phyloP scores from a whole-genome alignment of 371 early-diverging fungal genomes.

The Conidiobolus incongruus region DNA sequence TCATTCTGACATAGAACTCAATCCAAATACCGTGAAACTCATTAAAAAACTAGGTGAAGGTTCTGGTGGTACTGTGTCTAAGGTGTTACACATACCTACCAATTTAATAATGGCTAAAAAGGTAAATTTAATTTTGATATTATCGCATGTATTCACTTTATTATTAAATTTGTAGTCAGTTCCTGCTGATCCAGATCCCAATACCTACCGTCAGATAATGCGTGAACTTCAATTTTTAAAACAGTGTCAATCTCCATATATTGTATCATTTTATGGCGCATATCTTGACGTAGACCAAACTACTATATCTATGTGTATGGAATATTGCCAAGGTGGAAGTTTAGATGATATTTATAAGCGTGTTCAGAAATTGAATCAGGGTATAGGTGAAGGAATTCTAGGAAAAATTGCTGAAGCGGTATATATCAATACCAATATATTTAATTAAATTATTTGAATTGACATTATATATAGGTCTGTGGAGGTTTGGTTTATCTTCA shows the following conservation, averaged over 20 bases:
- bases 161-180: slow-evolving; percentile 18
- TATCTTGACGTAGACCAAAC: slow-evolving; percentile 71
- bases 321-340: slow-evolving; percentile 69
- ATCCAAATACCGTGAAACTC: slow-evolving; percentile 29
- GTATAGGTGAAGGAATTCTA: slow-evolving; percentile 54
- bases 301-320: slow-evolving; percentile 85
- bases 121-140: slow-evolving; percentile 16
- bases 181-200: slow-evolving; percentile 37
- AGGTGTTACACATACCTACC: slow-evolving; percentile 55
- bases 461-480: slow-evolving; percentile 18
- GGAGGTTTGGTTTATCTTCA: slow-evolving; percentile 55
- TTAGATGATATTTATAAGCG: slow-evolving; percentile 57
- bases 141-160: background rate
- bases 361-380: slow-evolving; percentile 26
- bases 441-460: background rate
- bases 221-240: slow-evolving; percentile 77
- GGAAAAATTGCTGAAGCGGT: slow-evolving; percentile 60
- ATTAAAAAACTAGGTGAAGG: slow-evolving; percentile 71
- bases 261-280: slow-evolving; percentile 86
- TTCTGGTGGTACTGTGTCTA: slow-evolving; percentile 80
- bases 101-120: slow-evolving; percentile 85
- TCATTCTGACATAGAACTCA: slow-evolving; percentile 13
- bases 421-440: slow-evolving; percentile 3
- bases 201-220: slow-evolving; percentile 58
- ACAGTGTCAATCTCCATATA: slow-evolving; percentile 73